phyloP scores from a whole-genome alignment of 495 filamentous ascomycete species.

The Evernia prunastri region DNA sequence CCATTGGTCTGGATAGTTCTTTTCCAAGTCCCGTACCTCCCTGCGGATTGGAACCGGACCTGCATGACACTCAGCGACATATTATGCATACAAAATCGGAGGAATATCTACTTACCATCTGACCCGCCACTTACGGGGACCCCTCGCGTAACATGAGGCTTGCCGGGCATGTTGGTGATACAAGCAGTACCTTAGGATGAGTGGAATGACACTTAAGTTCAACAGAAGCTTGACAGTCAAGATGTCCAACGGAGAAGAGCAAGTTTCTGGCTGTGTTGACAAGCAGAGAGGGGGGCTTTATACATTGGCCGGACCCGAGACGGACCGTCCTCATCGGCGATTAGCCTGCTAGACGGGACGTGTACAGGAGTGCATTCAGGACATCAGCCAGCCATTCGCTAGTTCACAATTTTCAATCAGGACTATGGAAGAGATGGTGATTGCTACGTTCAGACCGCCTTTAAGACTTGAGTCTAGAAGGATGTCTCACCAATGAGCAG shows the following conservation, averaged over 20 bases:
- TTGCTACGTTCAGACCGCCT: background rate
- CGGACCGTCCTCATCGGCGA: background rate
- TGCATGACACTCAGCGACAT: background rate
- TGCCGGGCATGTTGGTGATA: background rate
- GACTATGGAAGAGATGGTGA: background rate
- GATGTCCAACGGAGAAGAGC: too few relatives aligned
- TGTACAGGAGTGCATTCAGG: background rate
- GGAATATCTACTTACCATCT: background rate
- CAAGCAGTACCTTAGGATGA: background rate
- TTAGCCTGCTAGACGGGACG: background rate
- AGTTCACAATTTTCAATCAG: background rate
- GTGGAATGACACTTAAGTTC: too few relatives aligned
- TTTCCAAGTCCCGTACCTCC: background rate
- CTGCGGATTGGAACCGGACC: background rate
- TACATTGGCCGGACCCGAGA: background rate
- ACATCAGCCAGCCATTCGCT: background rate
- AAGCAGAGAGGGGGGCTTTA: background rate
- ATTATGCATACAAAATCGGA: background rate
- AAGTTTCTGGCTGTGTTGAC: too few relatives aligned
- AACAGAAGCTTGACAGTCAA: too few relatives aligned
- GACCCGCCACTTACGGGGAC: background rate
- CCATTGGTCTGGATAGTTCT: background rate
- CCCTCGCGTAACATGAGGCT: background rate
- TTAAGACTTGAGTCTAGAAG: background rate
- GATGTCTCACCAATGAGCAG: background rate